Base-by-base conservation (phyloP, 148 eudicot genomes). In the Silene conica region DNA sequence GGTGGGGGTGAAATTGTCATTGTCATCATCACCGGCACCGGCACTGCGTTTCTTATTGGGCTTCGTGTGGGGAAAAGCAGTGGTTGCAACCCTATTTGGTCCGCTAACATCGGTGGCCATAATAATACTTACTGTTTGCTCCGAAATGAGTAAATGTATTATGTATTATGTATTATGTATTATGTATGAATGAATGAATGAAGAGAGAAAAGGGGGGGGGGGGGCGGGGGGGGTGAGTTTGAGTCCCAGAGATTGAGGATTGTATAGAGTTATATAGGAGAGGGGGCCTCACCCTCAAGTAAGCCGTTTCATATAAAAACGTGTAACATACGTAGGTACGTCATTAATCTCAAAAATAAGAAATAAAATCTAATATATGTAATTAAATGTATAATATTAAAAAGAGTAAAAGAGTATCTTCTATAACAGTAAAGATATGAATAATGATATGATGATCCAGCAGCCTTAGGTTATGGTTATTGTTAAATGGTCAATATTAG, bases 1-100 rank as follows among this genome's bases (percentile, higher is more conserved):
- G 59, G 14, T 41, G 0, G 74, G 70, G 72, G 28, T 14, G 8
- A 45, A 63, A 9, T 25, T 73, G 25, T 69, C 84, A 9, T 43
- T 73, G 25, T 69, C 84, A 31, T 85, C 82, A 38, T 72, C 79
- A 0, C 73, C 85, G 43, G 54, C 79, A 0, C 73, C 85, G 43
- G 54, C 57, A 2, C 60, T 60, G 15, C 92, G 83, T 43, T 90
- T 88, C 74, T 84, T 87, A 7, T 67, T 21, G 19, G 18, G 5
- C 55, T 25, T 45, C 45, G 70, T 21, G 23, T 34, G 19, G n/a
- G 31, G 21, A 57, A 46, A 1, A 0, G 77, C 28, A 38, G 25
- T n/a, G n/a, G n/a, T 52, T 16, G 55, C 58, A 50, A 50, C 4
- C 60, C 45, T 46, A n/a, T 72, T 41, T 73, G 63, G 31, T 34